Conservation (phyloP, 768 basidiomycete species). For the Rossbeevera mucosa region DNA sequence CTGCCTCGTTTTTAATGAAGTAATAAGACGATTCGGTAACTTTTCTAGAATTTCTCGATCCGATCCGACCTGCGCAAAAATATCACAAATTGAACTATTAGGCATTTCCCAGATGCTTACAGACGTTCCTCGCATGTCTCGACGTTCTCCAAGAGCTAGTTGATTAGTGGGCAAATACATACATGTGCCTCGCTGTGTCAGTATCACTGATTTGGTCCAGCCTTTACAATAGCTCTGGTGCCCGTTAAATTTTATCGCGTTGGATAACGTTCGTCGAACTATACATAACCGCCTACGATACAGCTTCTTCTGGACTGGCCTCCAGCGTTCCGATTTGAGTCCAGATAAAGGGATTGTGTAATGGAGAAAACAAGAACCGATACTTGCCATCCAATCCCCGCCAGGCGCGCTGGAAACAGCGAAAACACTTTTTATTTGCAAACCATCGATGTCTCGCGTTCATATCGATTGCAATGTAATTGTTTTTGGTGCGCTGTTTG, state of each 20-base stretch:
- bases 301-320: neutral
- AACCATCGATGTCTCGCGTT: conserved; percentile 23
- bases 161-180: neutral
- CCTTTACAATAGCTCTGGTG: neutral
- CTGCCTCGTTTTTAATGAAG: conserved; percentile 23
- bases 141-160: neutral
- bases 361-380: conserved; percentile 7
- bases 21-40: neutral
- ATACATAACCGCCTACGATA: neutral
- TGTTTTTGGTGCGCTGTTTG: conserved; percentile 36
- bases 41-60: conserved; percentile 3
- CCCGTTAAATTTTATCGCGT: neutral
- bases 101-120: neutral
- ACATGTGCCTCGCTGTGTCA: neutral
- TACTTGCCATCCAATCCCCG: conserved; percentile 10
- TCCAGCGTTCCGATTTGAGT: neutral
- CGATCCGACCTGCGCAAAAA: neutral
- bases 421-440: conserved; percentile 9
- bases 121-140: neutral
- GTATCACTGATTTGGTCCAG: neutral
- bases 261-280: neutral
- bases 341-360: conserved; percentile 8
- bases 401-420: conserved; percentile 1
- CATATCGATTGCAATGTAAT: conserved; percentile 41
- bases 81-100: neutral